A percentile compares a stretch with the other conserved stretches of the same genome.
Evolutionary conservation across 2,329 filamentous ascomycete genomes (phyloP).

Genomic region (Acrodontium crateriforme): DNA sequence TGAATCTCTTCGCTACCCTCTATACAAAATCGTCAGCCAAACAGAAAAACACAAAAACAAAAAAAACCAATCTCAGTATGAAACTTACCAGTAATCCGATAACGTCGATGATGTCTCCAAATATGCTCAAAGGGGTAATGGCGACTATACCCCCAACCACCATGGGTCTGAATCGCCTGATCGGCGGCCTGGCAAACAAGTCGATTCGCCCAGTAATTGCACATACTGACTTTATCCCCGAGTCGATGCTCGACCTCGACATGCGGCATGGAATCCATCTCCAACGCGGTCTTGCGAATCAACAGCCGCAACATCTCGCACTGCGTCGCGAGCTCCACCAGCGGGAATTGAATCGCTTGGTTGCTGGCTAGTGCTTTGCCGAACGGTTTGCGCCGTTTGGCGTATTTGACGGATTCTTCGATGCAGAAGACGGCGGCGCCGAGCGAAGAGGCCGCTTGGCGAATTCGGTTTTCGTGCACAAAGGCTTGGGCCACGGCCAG

Average conservation of each 20-base stretch:
- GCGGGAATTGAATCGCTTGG: conserved; percentile 50
- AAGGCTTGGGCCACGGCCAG: conserved; percentile 51
- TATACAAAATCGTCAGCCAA: no score
- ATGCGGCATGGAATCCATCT: conserved; percentile 45
- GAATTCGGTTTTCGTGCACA: conserved; percentile 51
- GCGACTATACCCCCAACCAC: conserved; percentile 45
- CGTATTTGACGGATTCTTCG: conserved; percentile 42
- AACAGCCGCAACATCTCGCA: conserved; percentile 47
- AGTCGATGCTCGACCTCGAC: conserved; percentile 43
- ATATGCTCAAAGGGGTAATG: conserved; percentile 51
- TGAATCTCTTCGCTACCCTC: conserved; percentile 53
- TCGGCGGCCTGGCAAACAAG: conserved; percentile 48
- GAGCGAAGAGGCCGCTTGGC: conserved; percentile 48
- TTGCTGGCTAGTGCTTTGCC: conserved; percentile 44
- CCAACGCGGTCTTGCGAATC: conserved; percentile 46
- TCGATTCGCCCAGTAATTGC: conserved; percentile 51
- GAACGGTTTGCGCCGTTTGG: conserved; percentile 40
- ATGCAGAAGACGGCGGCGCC: conserved; percentile 48
- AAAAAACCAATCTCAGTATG: no score
- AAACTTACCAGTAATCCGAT: conserved; percentile 51
- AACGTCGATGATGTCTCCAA: conserved; percentile 49
- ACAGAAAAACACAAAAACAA: no score
- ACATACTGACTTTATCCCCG: conserved; percentile 51
- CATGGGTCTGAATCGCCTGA: conserved; percentile 48
- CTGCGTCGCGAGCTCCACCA: conserved; percentile 49